Percentiles rank a stretch among this genome's conserved stretches.
Conservation (phyloP, 345 rosid species). For the Bruguiera parviflora region DNA sequence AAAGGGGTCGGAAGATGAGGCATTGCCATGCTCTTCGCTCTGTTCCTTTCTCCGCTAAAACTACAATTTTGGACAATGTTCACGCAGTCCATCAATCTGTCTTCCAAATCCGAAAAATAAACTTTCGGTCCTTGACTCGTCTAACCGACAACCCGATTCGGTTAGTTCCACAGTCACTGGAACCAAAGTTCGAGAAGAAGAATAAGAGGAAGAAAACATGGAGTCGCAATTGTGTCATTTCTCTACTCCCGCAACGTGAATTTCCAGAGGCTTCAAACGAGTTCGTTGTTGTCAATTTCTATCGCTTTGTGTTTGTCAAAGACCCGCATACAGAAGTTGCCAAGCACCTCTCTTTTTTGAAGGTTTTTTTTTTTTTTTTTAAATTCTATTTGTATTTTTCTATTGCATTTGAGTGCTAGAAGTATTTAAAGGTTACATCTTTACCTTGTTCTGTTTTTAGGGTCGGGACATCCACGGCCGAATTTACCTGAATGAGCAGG, state of each 20-base stretch:
- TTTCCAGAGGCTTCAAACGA: slow-evolving; percentile 9
- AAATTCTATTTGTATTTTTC: neutral
- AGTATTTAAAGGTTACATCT: neutral
- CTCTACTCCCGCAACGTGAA: neutral
- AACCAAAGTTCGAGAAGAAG: neutral
- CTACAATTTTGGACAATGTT: neutral
- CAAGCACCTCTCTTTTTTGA: slow-evolving; percentile 59
- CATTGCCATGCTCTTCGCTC: slow-evolving; percentile 6
- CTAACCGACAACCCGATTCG: neutral
- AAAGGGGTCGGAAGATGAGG: slow-evolving; percentile 2
- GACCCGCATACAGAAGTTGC: slow-evolving; percentile 63
- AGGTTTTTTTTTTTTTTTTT: slow-evolving; percentile 36
- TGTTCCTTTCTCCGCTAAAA: neutral
- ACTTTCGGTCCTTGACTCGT: neutral
- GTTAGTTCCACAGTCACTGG: neutral
- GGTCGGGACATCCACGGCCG: slow-evolving; percentile 72
- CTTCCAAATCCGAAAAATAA: neutral
- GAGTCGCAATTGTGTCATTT: neutral
- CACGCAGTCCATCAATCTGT: neutral
- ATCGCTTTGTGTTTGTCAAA: slow-evolving; percentile 53
- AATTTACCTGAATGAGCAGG: slow-evolving; percentile 80
- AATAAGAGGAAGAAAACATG: neutral
- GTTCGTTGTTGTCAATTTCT: slow-evolving; percentile 77
- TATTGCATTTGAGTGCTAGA: neutral
- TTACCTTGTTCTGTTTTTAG: slow-evolving; percentile 24